These are phyloP conservation scores for Phytopythium oedochilum DNA, from an alignment of 352 stramenopile genomes.

Conservation along the genomic window DNA sequence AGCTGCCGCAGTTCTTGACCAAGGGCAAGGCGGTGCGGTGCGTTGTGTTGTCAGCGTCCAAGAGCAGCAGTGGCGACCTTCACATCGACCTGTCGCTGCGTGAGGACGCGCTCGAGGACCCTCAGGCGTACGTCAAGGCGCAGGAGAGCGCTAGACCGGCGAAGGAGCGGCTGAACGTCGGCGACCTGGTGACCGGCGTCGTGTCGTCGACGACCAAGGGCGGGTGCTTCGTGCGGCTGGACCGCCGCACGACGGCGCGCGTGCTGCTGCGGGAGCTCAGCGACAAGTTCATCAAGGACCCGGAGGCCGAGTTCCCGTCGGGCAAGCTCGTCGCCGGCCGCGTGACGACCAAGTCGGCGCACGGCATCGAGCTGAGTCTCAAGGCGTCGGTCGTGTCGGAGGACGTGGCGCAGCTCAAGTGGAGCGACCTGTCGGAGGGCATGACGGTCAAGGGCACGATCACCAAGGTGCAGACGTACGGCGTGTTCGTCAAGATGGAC, in stretches of 20 bases:
- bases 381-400: constrained; percentile 93
- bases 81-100: constrained; percentile 80
- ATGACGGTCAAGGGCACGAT: constrained; percentile 94
- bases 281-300: constrained; percentile 94
- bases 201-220: constrained; percentile 90
- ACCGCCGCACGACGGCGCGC: constrained; percentile 81
- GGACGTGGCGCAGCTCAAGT: constrained; percentile 77
- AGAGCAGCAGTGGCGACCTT: constrained; percentile 9
- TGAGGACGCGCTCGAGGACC: constrained; percentile 44
- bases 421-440: constrained; percentile 88
- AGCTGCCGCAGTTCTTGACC: constrained; percentile 51
- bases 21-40: constrained; percentile 61
- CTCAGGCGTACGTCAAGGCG: constrained; percentile 50
- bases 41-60: constrained; percentile 49
- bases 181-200: constrained; percentile 88
- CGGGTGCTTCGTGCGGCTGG: constrained; percentile 93
- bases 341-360: constrained; percentile 85
- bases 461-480: constrained; percentile 93
- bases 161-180: constrained; percentile 31
- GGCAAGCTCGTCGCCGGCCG: constrained; percentile 94
- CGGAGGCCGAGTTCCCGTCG: constrained; percentile 80
- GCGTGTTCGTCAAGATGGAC: constrained; percentile 95
- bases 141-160: constrained; percentile 11
- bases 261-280: constrained; percentile 95
- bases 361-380: constrained; percentile 90